phyloP scores from a whole-genome alignment of 441 rosid genomes.

The Jatropha podagrica region DNA sequence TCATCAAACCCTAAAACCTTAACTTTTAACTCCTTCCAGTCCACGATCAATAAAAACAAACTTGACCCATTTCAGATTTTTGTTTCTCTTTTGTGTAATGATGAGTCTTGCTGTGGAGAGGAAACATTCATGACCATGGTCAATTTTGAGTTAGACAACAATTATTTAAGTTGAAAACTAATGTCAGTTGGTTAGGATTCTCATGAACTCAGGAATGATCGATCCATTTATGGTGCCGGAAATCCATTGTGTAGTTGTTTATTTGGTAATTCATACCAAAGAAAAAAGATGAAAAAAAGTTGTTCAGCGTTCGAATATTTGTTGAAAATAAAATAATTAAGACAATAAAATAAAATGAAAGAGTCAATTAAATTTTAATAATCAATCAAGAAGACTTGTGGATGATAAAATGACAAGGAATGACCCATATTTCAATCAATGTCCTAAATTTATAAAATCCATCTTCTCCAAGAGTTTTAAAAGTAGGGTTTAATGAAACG shows the following conservation, averaged over 20 bases:
- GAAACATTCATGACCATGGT: constrained; percentile 1
- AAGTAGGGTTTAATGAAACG: neutral
- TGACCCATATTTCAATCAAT: constrained; percentile 22
- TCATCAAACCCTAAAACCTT: constrained; percentile 16
- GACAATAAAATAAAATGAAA: neutral
- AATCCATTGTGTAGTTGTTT: no score
- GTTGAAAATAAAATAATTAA: no score
- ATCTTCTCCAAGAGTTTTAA: constrained; percentile 3
- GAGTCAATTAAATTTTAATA: neutral
- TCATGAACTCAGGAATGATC: neutral
- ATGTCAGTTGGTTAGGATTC: constrained; percentile 14
- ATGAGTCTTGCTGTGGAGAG: neutral
- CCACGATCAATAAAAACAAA: constrained; percentile 21
- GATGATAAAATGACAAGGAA: constrained; percentile 10
- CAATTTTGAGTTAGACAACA: constrained; percentile 1
- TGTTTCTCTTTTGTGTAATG: constrained; percentile 14
- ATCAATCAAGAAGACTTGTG: neutral
- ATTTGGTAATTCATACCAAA: no score
- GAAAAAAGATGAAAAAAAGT: no score
- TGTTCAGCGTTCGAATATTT: no score
- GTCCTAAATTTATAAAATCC: neutral
- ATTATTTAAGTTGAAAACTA: constrained; percentile 11
- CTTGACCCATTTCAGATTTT: constrained; percentile 17
- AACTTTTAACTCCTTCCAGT: neutral
- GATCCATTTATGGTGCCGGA: neutral